A percentile compares a stretch with the other conserved stretches of the same genome.
Conservation (phyloP, 495 filamentous ascomycete genomes). For the Tuber aestivum region DNA sequence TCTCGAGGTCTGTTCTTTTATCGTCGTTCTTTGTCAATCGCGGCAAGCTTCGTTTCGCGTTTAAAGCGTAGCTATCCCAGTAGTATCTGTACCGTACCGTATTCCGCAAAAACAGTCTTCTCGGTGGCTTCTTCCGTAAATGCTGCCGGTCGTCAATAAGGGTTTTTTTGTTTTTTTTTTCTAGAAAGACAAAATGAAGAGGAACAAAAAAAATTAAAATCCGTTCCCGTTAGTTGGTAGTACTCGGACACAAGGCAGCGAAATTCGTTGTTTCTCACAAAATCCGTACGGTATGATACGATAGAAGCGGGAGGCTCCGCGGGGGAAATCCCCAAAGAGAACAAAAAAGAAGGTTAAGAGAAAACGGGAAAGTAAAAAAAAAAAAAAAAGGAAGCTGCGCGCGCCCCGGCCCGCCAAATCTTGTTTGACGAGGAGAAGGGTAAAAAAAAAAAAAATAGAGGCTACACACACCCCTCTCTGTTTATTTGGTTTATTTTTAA, state of each 20-base stretch:
- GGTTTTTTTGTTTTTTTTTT: background rate
- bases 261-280: conserved; percentile 1
- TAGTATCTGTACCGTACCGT: background rate
- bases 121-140: background rate
- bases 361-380: conserved; percentile 1
- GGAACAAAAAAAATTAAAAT: background rate
- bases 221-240: background rate
- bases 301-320: conserved; percentile 1
- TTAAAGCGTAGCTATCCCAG: background rate
- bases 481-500: background rate
- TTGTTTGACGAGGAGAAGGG: background rate
- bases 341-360: conserved; percentile 6
- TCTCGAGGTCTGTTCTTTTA: background rate
- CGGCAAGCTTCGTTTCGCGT: conserved; percentile 5
- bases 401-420: background rate
- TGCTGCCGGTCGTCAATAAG: background rate
- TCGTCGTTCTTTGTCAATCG: conserved; percentile 3
- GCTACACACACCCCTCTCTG: background rate
- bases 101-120: background rate
- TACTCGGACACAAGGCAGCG: background rate
- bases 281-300: background rate
- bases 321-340: background rate
- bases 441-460: background rate
- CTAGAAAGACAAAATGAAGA: conserved; percentile 1
- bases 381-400: conserved; percentile 1